phyloP scores from a whole-genome alignment of 495 filamentous ascomycete species.

The Pyronema omphalodes region DNA sequence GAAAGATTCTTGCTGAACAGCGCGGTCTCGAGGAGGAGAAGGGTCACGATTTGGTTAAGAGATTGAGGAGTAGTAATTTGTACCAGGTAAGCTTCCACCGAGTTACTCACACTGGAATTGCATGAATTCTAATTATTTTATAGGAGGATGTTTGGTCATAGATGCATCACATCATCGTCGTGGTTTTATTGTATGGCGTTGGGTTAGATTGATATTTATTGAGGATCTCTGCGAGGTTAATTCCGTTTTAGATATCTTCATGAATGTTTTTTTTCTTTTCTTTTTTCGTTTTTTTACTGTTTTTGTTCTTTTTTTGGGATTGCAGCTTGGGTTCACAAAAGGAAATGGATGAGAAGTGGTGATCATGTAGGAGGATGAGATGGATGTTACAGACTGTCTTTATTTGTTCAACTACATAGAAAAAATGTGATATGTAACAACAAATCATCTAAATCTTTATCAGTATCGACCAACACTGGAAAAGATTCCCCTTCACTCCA shows the following conservation, averaged over 20 bases:
- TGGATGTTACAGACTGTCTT: too few relatives aligned
- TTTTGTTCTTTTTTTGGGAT: too few relatives aligned
- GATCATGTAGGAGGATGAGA: too few relatives aligned
- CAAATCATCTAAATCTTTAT: too few relatives aligned
- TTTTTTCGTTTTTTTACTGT: too few relatives aligned
- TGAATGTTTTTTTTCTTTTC: too few relatives aligned
- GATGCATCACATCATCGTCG: slow-evolving; percentile 11
- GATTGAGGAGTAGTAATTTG: slow-evolving; percentile 77
- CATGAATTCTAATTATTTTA: slow-evolving; percentile 1
- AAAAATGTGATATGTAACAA: too few relatives aligned
- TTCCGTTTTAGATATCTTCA: slow-evolving; percentile 8
- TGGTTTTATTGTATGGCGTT: slow-evolving; percentile 19
- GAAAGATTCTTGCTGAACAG: slow-evolving; percentile 66
- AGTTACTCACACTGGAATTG: not conserved
- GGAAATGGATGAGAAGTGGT: too few relatives aligned
- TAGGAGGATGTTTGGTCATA: slow-evolving; percentile 84
- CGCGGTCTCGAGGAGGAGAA: slow-evolving; percentile 62
- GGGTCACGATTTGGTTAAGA: slow-evolving; percentile 90
- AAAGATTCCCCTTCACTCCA: too few relatives aligned
- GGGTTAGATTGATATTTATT: slow-evolving; percentile 12
- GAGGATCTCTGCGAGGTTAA: slow-evolving; percentile 10
- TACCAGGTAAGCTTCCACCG: slow-evolving; percentile 52
- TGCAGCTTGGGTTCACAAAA: too few relatives aligned
- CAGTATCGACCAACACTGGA: too few relatives aligned
- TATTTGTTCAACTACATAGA: too few relatives aligned